Base-by-base conservation (phyloP, 352 stramenopile genomes). In the Phytophthora nicotianae region DNA sequence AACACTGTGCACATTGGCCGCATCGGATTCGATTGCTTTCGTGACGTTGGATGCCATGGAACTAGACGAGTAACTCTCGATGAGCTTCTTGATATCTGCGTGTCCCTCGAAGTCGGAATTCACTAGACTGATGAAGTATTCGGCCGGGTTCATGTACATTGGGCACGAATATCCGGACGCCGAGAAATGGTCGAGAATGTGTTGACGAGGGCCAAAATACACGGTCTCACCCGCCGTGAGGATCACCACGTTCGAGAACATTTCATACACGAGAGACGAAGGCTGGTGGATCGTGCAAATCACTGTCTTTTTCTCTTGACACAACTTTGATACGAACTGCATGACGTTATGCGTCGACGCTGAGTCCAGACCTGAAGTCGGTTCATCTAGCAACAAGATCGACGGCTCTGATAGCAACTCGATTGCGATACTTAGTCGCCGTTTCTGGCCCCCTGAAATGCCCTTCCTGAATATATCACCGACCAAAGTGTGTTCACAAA, bases 381-480 rank as follows among this genome's bases (percentile, higher is more conserved):
- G 94, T 65, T 98, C 96, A 59, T 98, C 95, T 20, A 99, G 69
- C 27, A 99, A 82, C 50, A 99, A 52, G 32, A 99, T 80, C 19
- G 95, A 95, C 43, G 96, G 96, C 41, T 98, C 97, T 0, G 91
- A 87, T 1, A 98, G 79, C 50, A 99, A 65, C 75, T 99, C 93
- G n/a, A 97, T 75, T 11, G 84, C 96, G 62, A 99, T 98, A 19
- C 89, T 93, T 19, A 98, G 72, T 2, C 95, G 74, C 51, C 97
- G 96, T 54, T 87, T 85, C 69, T 99, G 76, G 84, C 91, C 77
- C 79, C 91, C 70, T 0, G 81, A 91, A 42, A 97, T 81, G 0
- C 89, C 90, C 55, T 93, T 89, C 41, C 81, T 74, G 51, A 96
- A 96, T 1, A 96, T 67, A 60, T 94, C 87, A 13, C 89, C 90